Base-by-base conservation (phyloP, 805 yeast genomes). In the Wickerhamiella hasegawae region DNA sequence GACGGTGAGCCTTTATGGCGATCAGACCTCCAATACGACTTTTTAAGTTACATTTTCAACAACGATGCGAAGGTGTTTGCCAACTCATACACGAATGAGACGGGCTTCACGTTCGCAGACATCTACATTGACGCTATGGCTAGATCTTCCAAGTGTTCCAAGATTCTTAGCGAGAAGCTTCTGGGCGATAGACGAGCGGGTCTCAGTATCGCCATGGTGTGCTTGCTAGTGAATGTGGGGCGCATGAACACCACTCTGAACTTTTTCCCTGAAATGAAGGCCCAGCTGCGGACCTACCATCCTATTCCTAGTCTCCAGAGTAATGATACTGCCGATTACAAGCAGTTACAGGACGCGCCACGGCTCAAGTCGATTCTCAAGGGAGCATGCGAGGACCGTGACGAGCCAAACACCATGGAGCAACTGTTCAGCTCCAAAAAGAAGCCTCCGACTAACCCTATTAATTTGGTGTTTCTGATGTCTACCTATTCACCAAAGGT, bases 1-100 rank as follows among this genome's bases (percentile, higher is more conserved):
- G 97, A 87, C 50, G 95, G 97, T 4, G 92, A 80, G 48, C 93
- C 94, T 16, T 73, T 85, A 39, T 80, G 90, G 78, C 65, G 97
- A 33, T 67, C 60, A 37, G 97, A 87, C 48, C 76, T 87, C 38
- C 95, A 84, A 54, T 79, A 74, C 54, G 84, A 77, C 44, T 81
- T 85, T 45, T 58, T 87, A 36, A 59, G 65, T 32, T 60, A 62
- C 19, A 56, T 87, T 8, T 78, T 87, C 48, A 63, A 67, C 46
- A 77, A 83, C 50, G 61, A 66, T 20, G 58, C 66, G 29, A 57
- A 66, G 25, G 81, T 79, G 2, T 87, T 87, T 57, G 71, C 76
- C 5, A 54, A 55, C 36, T 35, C 52, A 42, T 41, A 48, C 48
- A 43, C 57, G 35, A 43, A 57, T 49, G 43, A 53, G 37, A 61